Evolutionary conservation across 495 filamentous ascomycete genomes (phyloP), one percentile per base, ranked within the genome.

Genomic region (Penicillium pancosmium): DNA sequence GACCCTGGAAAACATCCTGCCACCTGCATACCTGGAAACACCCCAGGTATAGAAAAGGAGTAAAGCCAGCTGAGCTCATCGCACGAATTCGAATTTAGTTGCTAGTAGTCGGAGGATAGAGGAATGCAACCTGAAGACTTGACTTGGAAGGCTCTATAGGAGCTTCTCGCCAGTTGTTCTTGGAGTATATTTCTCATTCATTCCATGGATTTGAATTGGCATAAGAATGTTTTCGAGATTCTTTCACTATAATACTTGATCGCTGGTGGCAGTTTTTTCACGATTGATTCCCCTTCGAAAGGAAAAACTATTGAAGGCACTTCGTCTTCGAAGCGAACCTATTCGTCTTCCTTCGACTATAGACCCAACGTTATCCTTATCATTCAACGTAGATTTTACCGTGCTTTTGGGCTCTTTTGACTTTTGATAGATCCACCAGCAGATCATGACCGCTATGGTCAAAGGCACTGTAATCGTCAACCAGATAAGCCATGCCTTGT

Each of bases 1-100:
- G 3, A 56, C 59, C 7, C 18, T 73, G 25, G 67, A 62, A 38
- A 65, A 65, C 8, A 35, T 68, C 3, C 31, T 70, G 31, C 68
- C 65, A 1, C 54, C 57, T 2, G 65, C 68, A 1, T 70, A 70
- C 54, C 63, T 52, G 10, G 44, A 60, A 13, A 59, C 61, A n/a
- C 59, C 62, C 2, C 23, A 27, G 9, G 35, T 31, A 7, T 8
- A 25, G 25, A 16, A 15, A 31, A 31, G 5, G 27, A 31, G 1
- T 31, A 31, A 4, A 9, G 27, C 6, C 27, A 9, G 8, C 27
- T 21, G 2, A 21, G 19, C 19, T 8, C 27, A 31, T 8, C 27
- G 3, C 2, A 9, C 27, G 8, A 9, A 8, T 31, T 31, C 8
- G 27, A 31, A 31, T 31, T 31, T 8, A 8, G 27, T 4, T 31